Base-by-base conservation (phyloP, 306 rosid genomes). In the Cicer cuneatum region DNA sequence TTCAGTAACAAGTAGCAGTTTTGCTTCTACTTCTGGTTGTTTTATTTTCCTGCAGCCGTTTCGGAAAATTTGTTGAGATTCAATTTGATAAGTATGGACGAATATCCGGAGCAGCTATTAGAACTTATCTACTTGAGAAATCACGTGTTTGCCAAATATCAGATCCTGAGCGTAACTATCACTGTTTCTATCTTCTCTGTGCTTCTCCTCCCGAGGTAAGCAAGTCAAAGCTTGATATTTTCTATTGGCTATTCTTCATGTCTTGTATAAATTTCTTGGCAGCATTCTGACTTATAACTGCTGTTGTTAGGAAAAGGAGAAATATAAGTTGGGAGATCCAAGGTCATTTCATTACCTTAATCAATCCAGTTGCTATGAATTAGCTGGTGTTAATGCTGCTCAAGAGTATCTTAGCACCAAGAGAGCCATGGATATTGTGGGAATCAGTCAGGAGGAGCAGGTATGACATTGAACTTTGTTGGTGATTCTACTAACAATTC, bases 81-180 rank as follows among this genome's bases (percentile, higher is more conserved):
- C 97, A 93, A 59, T 93, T 90, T 83, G 87, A 93, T 64, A 76
- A 84, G 68, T 18, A 13, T 39, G 96, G 97, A 62, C 86, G 89
- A 84, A 93, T 93, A 85, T 93, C 97, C 5, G 98, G 98, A 75
- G 96, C 98, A 71, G 98, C 98, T 56, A 85, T 93, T 70, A 87
- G 98, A 89, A 90, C 98, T 71, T 93, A 93, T 81, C 92, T 93
- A 53, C 87, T 93, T 10, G 98, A 93, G 85, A 87, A 87, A 80
- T 93, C 97, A 66, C 98, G 93, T 73, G 98, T 93, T 81, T 93
- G 98, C 86, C 97, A 93, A 89, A 78, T 93, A 77, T 93, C 98
- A 29, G 90, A 90, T 75, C 90, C 89, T 35, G 98, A 93, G 88
- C 90, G 97, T 57, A 93, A 90, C 78, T 93, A 90, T 85, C 98